Conservation (phyloP, 441 rosid genomes). For the Sinapis alba region DNA sequence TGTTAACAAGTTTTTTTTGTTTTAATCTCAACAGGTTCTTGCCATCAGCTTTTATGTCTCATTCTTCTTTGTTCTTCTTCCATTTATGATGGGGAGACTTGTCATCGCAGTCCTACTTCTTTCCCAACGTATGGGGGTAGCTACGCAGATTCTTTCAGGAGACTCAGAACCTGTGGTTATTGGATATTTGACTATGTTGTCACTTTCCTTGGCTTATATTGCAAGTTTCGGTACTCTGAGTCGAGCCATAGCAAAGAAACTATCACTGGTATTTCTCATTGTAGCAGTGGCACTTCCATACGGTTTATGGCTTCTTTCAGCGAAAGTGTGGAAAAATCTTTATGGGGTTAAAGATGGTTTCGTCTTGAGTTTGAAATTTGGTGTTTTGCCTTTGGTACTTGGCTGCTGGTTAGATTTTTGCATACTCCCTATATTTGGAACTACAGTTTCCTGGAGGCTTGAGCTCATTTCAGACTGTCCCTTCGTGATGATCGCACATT, state of each 20-base stretch:
- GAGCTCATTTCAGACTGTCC: background rate
- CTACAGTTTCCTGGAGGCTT: slow-evolving; percentile 1
- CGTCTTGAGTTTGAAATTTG: slow-evolving; percentile 9
- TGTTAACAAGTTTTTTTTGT: background rate
- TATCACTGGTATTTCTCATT: background rate
- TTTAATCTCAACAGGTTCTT: slow-evolving; percentile 10
- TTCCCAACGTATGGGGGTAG: background rate
- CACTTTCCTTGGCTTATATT: slow-evolving; percentile 6
- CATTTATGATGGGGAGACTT: slow-evolving; percentile 5
- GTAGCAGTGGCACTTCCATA: background rate
- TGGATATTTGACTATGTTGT: slow-evolving; percentile 5
- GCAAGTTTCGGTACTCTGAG: background rate
- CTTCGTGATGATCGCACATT: background rate
- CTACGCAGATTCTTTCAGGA: slow-evolving; percentile 5
- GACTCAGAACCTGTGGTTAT: background rate
- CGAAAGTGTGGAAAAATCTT: background rate
- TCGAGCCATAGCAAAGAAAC: background rate
- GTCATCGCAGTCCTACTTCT: background rate
- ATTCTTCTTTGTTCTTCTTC: background rate
- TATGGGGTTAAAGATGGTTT: background rate
- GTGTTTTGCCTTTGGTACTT: background rate
- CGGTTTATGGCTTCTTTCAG: background rate
- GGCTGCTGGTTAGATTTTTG: slow-evolving; percentile 22
- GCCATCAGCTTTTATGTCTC: slow-evolving; percentile 13
- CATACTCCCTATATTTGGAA: slow-evolving; percentile 8